Evolutionary conservation across 495 filamentous ascomycete genomes (phyloP), one percentile per base, ranked within the genome.

Genomic region (Xylaria intraflava): DNA sequence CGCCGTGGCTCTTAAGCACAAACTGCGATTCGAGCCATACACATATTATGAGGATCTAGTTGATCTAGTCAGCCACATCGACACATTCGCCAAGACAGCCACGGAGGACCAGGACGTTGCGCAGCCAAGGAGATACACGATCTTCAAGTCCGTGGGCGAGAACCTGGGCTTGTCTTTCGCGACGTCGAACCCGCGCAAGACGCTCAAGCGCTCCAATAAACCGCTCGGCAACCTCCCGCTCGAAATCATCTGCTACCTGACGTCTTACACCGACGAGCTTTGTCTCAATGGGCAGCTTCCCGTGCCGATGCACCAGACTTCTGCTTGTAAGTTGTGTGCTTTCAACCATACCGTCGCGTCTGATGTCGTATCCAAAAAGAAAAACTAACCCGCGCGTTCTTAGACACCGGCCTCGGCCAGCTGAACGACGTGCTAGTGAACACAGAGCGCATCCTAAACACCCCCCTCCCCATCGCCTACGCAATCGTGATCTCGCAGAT

Each of bases 21-120:
- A 83, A 62, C 80, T 95, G n/a, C 87, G 90, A 22, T 91, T 90
- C 62, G 89, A 95, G 62, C 87, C 89, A 0, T 89, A 87, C 66
- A 81, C 85, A 19, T 82, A 84, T 50, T 92, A 94, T 61, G 77
- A 77, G 7, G 85, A 89, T 60, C 71, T 89, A 9, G 56, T 70
- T 5, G 72, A 73, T 16, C 66, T 87, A 3, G 74, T 87, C 6
- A 64, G 69, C 8, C 78, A 85, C 57, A 77, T 89, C 22, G 72
- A 83, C 51, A 87, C 83, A 0, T 90, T 87, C 42, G 88, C 90
- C 35, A 83, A 78, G 56, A 71, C 76, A 1, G 89, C 88, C 2
- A 83, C 83, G 41, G 45, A 54, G n/a, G 63, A 77, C 33, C 73
- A 72, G 4, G 67, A 81, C 12, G 65, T 73, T 1, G 67, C 77